These are phyloP conservation scores for Leishmania mexicana DNA, from an alignment of 208 protist species.

Conservation along the genomic window DNA sequence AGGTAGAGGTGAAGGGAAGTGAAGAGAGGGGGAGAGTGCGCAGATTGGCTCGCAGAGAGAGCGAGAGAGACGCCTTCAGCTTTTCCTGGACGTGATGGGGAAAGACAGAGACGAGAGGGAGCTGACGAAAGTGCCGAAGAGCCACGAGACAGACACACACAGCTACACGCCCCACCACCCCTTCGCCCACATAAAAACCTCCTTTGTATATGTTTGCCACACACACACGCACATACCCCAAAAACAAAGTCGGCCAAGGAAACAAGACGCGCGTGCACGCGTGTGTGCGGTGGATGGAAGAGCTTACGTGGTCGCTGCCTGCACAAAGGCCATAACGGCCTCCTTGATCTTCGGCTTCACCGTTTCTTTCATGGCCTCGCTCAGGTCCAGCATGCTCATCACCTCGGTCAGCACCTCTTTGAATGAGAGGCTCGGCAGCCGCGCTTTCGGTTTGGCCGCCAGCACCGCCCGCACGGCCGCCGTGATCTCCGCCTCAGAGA, in stretches of 20 bases:
- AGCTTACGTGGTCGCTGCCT: not conserved
- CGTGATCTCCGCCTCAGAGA: conserved; percentile 35
- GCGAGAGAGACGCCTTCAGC: not conserved
- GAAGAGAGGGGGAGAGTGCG: not conserved
- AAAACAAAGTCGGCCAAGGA: not conserved
- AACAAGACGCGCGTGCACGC: not conserved
- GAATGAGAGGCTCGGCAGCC: conserved; percentile 43
- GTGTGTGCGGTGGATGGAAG: not conserved
- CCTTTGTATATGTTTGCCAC: not conserved
- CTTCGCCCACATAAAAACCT: not conserved
- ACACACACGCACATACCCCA: not conserved
- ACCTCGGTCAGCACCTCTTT: conserved; percentile 54
- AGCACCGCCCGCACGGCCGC: conserved; percentile 48
- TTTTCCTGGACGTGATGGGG: too few relatives aligned
- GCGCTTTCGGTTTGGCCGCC: not conserved
- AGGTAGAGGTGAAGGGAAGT: not conserved
- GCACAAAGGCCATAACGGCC: conserved; percentile 20
- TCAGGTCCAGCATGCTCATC: conserved; percentile 28
- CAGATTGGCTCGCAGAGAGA: too few relatives aligned
- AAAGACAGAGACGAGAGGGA: too few relatives aligned
- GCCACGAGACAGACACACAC: not conserved
- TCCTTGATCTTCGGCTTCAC: conserved; percentile 41
- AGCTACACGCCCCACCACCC: not conserved
- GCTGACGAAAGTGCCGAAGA: too few relatives aligned
- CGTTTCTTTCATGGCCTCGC: conserved; percentile 30